Evolutionary conservation across 2,329 filamentous ascomycete genomes (phyloP).

Genomic region (Sporothrix mexicana): DNA sequence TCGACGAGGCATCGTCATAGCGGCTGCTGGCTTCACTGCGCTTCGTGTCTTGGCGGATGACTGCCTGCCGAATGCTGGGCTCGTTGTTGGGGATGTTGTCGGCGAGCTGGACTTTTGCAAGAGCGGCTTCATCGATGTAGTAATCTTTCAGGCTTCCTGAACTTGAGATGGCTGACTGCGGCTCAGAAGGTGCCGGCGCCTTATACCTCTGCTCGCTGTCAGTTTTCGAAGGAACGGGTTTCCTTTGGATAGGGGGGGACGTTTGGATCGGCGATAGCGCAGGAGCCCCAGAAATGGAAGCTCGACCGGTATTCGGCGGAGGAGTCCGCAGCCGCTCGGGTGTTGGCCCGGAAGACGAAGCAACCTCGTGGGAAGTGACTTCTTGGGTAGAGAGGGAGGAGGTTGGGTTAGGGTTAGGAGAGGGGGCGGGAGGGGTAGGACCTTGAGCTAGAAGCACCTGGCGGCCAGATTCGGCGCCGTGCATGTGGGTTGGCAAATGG

Average conservation of each 20-base stretch:
- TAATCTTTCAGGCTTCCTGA: conserved; percentile 36
- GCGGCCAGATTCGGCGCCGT: conserved; percentile 26
- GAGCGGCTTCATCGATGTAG: conserved; percentile 37
- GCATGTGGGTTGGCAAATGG: conserved; percentile 29
- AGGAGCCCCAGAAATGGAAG: conserved; percentile 14
- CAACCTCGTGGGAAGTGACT: background rate
- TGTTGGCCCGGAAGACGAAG: background rate
- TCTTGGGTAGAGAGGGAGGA: conserved; percentile 21
- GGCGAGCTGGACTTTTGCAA: conserved; percentile 35
- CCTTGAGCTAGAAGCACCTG: conserved; percentile 36
- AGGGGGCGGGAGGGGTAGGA: conserved; percentile 33
- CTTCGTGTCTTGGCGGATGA: conserved; percentile 48
- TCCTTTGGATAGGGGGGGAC: conserved; percentile 42
- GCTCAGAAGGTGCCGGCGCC: conserved; percentile 34
- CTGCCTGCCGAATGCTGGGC: conserved; percentile 15
- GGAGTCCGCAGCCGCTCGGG: conserved; percentile 34
- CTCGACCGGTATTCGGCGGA: conserved; percentile 25
- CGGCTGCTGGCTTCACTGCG: conserved; percentile 52
- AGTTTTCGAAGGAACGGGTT: conserved; percentile 43
- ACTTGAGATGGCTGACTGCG: conserved; percentile 38
- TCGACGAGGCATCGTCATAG: conserved; percentile 69
- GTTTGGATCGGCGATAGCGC: conserved; percentile 35
- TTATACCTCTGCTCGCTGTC: conserved; percentile 39
- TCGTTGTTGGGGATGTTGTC: conserved; percentile 12
- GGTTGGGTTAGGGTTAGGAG: background rate